A percentile compares a stretch with the other conserved stretches of the same genome.
These are phyloP conservation scores for Begonia loranthoides DNA, from an alignment of 306 rosid genomes.

Conservation along the genomic window DNA sequence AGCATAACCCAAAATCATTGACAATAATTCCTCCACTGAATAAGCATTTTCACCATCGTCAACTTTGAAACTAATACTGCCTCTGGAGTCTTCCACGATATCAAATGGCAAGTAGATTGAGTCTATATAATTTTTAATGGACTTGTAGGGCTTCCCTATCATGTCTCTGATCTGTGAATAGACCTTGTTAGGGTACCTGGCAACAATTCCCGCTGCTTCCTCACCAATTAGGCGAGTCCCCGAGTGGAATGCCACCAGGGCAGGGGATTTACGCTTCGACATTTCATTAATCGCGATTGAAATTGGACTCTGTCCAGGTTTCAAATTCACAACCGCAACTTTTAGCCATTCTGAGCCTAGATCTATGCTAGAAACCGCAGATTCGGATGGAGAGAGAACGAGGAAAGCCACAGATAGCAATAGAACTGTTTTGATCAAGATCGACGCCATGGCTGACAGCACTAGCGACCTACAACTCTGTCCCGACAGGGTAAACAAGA, in stretches of 20 bases:
- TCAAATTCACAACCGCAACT: slow-evolving; percentile 89
- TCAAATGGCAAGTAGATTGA: slow-evolving; percentile 67
- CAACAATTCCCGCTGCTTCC: slow-evolving; percentile 84
- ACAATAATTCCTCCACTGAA: slow-evolving; percentile 67
- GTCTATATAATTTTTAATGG: slow-evolving; percentile 32
- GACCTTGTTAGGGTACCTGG: slow-evolving; percentile 80
- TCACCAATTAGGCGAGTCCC: slow-evolving; percentile 75
- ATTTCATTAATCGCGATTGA: slow-evolving; percentile 86
- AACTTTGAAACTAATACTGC: slow-evolving; percentile 36
- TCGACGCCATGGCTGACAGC: slow-evolving; percentile 43
- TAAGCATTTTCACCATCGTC: slow-evolving; percentile 33
- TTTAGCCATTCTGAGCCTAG: slow-evolving; percentile 88
- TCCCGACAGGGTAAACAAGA: slow-evolving; percentile 18
- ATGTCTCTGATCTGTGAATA: slow-evolving; percentile 71
- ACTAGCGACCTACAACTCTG: slow-evolving; percentile 16
- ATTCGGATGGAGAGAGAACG: slow-evolving; percentile 47
- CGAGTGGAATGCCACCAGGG: slow-evolving; percentile 62
- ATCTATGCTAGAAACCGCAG: slow-evolving; percentile 90
- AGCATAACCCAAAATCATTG: slow-evolving; percentile 73
- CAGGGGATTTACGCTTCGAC: slow-evolving; percentile 93
- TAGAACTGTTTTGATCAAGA: slow-evolving; percentile 31
- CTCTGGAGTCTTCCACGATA: slow-evolving; percentile 48
- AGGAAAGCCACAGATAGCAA: slow-evolving; percentile 22
- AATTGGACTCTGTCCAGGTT: slow-evolving; percentile 88
- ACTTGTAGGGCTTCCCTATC: slow-evolving; percentile 53